Conservation (phyloP, 1,284 basidiomycete genomes). For the Irpex sp. region DNA sequence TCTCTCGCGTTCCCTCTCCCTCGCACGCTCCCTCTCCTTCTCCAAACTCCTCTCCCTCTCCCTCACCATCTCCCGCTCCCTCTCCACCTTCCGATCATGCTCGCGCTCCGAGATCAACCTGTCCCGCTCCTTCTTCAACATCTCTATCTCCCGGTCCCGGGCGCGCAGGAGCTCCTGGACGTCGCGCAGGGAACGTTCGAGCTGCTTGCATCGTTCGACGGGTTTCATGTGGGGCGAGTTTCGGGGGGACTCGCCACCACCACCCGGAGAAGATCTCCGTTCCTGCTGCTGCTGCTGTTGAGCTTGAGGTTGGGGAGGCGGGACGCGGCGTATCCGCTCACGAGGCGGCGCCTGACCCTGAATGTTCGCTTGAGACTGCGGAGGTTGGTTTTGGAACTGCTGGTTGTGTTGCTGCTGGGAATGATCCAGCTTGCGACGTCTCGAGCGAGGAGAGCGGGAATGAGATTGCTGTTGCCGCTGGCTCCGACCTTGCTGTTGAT, state of each 20-base stretch:
- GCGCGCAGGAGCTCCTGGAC: constrained; percentile 28
- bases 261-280: neutral
- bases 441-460: neutral
- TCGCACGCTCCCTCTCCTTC: constrained; percentile 8
- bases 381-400: neutral
- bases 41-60: constrained; percentile 11
- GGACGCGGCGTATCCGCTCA: neutral
- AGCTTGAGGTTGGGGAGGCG: neutral
- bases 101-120: constrained; percentile 28
- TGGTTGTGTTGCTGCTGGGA: constrained; percentile 1
- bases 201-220: constrained; percentile 54
- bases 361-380: neutral
- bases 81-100: constrained; percentile 17
- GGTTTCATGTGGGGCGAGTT: constrained; percentile 33
- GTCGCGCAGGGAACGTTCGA: constrained; percentile 48
- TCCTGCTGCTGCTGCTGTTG: neutral
- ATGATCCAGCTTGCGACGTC: neutral
- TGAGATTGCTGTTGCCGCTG: neutral
- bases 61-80: constrained; percentile 9
- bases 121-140: constrained; percentile 43
- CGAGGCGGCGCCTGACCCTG: constrained; percentile 2
- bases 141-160: constrained; percentile 49
- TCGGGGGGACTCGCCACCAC: constrained; percentile 7
- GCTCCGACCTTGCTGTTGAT: neutral
- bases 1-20: constrained; percentile 12